Evolutionary conservation across 2,329 filamentous ascomycete species (phyloP).

Genomic region (Bipolaris oryzae): DNA sequence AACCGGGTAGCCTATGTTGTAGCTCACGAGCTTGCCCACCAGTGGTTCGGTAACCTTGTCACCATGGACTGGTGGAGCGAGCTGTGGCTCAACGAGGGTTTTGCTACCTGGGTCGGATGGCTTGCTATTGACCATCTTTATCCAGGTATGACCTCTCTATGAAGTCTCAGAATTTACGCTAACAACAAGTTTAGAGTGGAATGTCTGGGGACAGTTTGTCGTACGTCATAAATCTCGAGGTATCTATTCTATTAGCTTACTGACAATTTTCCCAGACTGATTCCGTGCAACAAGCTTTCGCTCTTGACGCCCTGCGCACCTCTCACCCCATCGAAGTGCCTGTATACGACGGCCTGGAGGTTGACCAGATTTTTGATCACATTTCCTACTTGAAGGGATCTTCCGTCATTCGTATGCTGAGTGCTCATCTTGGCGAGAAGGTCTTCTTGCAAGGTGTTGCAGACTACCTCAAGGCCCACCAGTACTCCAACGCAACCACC

Average conservation of each 20-base stretch:
- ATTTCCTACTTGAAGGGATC: conserved; percentile 98
- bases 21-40: conserved; percentile 95
- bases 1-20: conserved; percentile 96
- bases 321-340: conserved; percentile 97
- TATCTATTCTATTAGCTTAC: conserved; percentile 47
- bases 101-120: conserved; percentile 99
- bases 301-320: conserved; percentile 85
- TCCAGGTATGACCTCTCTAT: conserved; percentile 60
- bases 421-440: conserved; percentile 83
- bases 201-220: conserved; percentile 97
- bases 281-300: conserved; percentile 88
- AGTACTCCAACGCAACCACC: conserved; percentile 89
- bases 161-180: background rate
- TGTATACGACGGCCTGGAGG: conserved; percentile 89
- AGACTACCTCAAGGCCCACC: conserved; percentile 84
- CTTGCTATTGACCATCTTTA: conserved; percentile 88
- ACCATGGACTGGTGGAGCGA: conserved; percentile 98
- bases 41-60: conserved; percentile 95
- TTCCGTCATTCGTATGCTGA: conserved; percentile 95
- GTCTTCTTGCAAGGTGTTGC: conserved; percentile 90
- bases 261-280: conserved; percentile 68
- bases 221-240: conserved; percentile 64
- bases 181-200: conserved; percentile 70
- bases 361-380: conserved; percentile 96
- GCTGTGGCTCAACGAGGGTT: conserved; percentile 90